Percentiles rank a stretch among this genome's conserved stretches.
These are phyloP conservation scores for Hypoxylon crocopeplum DNA, from an alignment of 495 filamentous ascomycete genomes.

Conservation along the genomic window DNA sequence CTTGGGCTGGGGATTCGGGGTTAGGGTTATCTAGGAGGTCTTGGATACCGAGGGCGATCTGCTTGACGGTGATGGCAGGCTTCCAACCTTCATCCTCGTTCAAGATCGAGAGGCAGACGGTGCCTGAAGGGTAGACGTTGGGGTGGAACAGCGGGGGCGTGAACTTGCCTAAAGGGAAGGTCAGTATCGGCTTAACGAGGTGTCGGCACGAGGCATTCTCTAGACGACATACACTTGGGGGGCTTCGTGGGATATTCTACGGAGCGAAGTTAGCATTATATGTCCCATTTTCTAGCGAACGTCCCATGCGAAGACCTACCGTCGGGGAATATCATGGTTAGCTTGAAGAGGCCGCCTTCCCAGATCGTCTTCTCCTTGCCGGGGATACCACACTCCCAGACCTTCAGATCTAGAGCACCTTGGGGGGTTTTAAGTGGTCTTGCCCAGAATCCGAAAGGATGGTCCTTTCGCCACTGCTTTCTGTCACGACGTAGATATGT, in stretches of 20 bases:
- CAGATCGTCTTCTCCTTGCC: slow-evolving; percentile 95
- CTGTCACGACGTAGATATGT: slow-evolving; percentile 52
- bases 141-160: slow-evolving; percentile 95
- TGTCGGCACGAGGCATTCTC: neutral
- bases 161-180: slow-evolving; percentile 80
- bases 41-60: slow-evolving; percentile 94
- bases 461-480: slow-evolving; percentile 95
- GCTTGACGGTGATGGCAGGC: slow-evolving; percentile 96
- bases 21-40: slow-evolving; percentile 96
- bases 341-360: slow-evolving; percentile 95
- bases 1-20: slow-evolving; percentile 94
- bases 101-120: slow-evolving; percentile 95
- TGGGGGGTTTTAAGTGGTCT: slow-evolving; percentile 79
- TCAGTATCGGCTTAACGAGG: slow-evolving; percentile 35
- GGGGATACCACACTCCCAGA: slow-evolving; percentile 95
- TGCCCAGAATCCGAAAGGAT: slow-evolving; percentile 97
- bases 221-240: slow-evolving; percentile 83
- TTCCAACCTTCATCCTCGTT: slow-evolving; percentile 99
- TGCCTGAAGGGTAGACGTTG: slow-evolving; percentile 98
- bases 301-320: slow-evolving; percentile 63
- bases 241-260: slow-evolving; percentile 98
- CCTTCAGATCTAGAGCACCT: slow-evolving; percentile 88
- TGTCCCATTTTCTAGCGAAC: slow-evolving; percentile 1
- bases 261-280: slow-evolving; percentile 35
- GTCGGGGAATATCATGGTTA: slow-evolving; percentile 91